Conservation (phyloP, 768 basidiomycete genomes). For the Tricholoma terreum region DNA sequence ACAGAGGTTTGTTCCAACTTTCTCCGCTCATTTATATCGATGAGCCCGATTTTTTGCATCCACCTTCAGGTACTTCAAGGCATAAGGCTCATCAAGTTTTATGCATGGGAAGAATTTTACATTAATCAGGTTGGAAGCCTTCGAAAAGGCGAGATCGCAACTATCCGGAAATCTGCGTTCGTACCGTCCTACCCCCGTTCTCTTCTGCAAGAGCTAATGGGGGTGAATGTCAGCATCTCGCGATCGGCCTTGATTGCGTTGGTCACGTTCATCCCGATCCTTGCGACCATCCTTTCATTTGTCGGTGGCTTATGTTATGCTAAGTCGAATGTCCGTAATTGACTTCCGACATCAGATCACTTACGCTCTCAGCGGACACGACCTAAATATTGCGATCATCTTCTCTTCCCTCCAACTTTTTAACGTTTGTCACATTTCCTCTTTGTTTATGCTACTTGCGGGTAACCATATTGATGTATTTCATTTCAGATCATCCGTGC, state of each 20-base stretch:
- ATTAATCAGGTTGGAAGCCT: constrained; percentile 37
- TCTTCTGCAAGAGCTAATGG: not conserved
- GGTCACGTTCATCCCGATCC: constrained; percentile 49
- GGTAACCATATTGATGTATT: not conserved
- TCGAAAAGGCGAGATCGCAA: constrained; percentile 36
- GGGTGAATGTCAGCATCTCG: constrained; percentile 28
- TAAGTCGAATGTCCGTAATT: not conserved
- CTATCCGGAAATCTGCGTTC: constrained; percentile 37
- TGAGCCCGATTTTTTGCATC: not conserved
- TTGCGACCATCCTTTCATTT: constrained; percentile 50
- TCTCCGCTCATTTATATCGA: not conserved
- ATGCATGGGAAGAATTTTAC: constrained; percentile 58
- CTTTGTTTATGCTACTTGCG: not conserved
- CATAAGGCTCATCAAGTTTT: constrained; percentile 63
- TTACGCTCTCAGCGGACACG: constrained; percentile 55
- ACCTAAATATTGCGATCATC: constrained; percentile 50
- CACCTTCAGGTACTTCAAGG: constrained; percentile 52
- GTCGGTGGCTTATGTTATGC: constrained; percentile 30
- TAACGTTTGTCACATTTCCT: constrained; percentile 36
- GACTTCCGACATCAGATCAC: constrained; percentile 43
- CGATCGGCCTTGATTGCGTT: constrained; percentile 38
- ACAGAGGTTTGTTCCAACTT: constrained; percentile 42
- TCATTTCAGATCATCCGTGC: constrained; percentile 50
- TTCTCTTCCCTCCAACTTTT: constrained; percentile 59
- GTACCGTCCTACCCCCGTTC: constrained; percentile 13